These are phyloP conservation scores for Fistulifera pelliculosa DNA, from an alignment of 108 stramenopile genomes.

Conservation along the genomic window DNA sequence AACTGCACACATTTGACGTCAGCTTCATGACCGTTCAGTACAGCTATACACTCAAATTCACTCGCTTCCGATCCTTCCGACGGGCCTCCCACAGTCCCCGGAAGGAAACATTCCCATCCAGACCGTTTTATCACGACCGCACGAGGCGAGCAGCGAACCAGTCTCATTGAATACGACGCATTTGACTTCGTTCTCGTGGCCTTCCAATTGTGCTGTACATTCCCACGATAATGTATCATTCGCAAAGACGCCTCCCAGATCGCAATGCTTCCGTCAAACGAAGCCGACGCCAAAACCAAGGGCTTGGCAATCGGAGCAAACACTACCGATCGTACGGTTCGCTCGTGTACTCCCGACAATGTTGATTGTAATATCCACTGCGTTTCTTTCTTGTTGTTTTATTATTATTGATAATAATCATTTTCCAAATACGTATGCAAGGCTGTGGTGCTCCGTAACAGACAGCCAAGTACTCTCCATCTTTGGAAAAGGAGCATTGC, in stretches of 20 bases:
- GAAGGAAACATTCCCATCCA: constrained; percentile 95
- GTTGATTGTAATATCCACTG: constrained; percentile 38
- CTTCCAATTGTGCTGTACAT: constrained; percentile 80
- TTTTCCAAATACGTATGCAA: constrained; percentile 55
- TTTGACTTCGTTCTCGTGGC: constrained; percentile 92
- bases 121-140: constrained; percentile 96
- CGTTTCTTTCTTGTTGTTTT: constrained; percentile 11
- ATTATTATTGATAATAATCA: neutral
- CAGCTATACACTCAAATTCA: constrained; percentile 88
- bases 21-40: constrained; percentile 90
- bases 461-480: constrained; percentile 61
- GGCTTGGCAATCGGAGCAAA: constrained; percentile 53
- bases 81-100: constrained; percentile 58
- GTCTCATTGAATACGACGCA: constrained; percentile 83
- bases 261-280: constrained; percentile 85
- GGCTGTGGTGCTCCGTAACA: constrained; percentile 70
- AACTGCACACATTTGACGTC: constrained; percentile 93
- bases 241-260: constrained; percentile 63
- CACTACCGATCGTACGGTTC: constrained; percentile 58
- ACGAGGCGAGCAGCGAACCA: constrained; percentile 86
- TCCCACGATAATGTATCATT: constrained; percentile 35
- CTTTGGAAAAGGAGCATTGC: constrained; percentile 48
- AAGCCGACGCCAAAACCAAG: constrained; percentile 69
- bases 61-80: constrained; percentile 20
- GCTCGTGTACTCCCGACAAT: constrained; percentile 31